phyloP scores from a whole-genome alignment of 345 rosid species.

The Aegle marmelos region DNA sequence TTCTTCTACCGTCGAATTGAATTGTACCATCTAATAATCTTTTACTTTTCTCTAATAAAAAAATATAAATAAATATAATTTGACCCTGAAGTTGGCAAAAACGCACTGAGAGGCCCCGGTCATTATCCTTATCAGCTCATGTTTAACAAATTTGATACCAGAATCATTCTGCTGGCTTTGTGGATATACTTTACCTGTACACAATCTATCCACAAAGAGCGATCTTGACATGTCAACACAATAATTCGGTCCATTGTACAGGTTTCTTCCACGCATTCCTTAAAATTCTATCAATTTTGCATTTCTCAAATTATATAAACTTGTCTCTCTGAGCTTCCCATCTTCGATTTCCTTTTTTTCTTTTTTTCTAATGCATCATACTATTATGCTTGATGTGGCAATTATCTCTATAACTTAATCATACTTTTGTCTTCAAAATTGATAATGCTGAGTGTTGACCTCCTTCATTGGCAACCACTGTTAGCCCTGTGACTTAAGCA shows the following conservation, averaged over 20 bases:
- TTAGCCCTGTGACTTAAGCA: conserved; percentile 2
- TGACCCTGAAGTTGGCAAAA: not conserved
- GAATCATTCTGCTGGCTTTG: conserved; percentile 6
- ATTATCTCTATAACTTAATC: conserved; percentile 16
- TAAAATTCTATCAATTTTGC: not conserved
- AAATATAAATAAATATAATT: no score
- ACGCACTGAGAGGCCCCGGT: not conserved
- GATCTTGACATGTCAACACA: conserved; percentile 2
- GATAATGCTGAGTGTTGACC: not conserved
- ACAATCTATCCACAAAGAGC: not conserved
- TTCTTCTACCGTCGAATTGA: no score
- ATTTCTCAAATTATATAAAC: not conserved
- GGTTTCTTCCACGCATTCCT: not conserved
- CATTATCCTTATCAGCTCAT: not conserved
- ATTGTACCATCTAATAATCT: no score
- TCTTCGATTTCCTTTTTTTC: not conserved
- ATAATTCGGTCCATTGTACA: not conserved
- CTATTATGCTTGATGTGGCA: conserved; percentile 21
- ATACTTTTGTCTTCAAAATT: conserved; percentile 15
- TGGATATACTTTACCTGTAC: not conserved
- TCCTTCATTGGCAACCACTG: conserved; percentile 1
- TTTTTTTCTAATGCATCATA: not conserved
- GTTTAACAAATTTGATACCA: not conserved
- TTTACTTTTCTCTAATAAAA: no score
- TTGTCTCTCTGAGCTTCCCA: not conserved